Evolutionary conservation across 2,329 filamentous ascomycete genomes (phyloP), one percentile per base, ranked within the genome.

Genomic region (Phaeophleospora eucalypticola): DNA sequence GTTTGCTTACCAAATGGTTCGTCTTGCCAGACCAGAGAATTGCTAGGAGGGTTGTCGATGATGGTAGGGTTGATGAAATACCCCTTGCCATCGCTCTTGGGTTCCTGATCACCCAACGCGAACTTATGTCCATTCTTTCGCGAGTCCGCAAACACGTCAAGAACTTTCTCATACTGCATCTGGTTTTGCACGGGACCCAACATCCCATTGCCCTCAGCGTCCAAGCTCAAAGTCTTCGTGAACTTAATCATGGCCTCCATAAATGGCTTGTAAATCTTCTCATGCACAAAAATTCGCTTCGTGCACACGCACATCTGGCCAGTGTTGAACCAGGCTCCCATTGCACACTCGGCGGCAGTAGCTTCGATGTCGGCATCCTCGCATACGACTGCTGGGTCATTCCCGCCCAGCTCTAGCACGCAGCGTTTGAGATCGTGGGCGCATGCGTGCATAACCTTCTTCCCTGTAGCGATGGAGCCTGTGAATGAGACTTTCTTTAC

Each of bases 401-500:
- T 83, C 21, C 80, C 80, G 32, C 80, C 77, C 18, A 83, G 72
- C 63, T 84, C 81, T 12, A 84, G 72, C 1, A 77, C 81, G 16
- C 81, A 72, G 34, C 79, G 70, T 71, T 83, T 84, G 19, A 84
- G 65, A 0, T 78, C 80, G 60, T 74, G 72, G 18, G 76, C 69
- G 43, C 72, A 74, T n/a, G 71, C 74, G 45, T 72, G 73, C 71
- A 81, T 76, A 44, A 84, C 76, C 62, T 74, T 75, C 69, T 82
- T 83, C 8, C 81, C 81, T 0, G 78, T 82, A 0, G 71, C 69
- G 4, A 72, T 78, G 9, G 78, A 82, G 2, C 82, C 81, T 0
- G 82, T 84, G 65, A 85, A 85, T 53, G 71, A 74, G 60, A 85
- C 77, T 70, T 82, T 84, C 46, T 75, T 71, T 45, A 84, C 74